phyloP scores from a whole-genome alignment of 768 basidiomycete genomes.

The Porphyrellus cyaneotinctus region DNA sequence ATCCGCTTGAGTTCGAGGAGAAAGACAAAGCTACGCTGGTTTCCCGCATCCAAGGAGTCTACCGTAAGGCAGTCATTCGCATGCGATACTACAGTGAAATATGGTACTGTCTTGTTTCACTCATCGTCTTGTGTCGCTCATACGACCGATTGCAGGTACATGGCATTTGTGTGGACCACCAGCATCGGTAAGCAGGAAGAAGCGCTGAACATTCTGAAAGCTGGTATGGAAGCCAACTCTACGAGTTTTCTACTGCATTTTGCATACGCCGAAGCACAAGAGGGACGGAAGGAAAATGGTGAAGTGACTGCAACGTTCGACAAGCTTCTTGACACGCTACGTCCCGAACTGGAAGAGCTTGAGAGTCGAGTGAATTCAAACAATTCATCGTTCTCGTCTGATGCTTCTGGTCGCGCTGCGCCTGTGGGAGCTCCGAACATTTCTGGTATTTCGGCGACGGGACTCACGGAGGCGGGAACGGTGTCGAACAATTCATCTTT shows the following conservation, averaged over 20 bases:
- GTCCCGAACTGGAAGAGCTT: constrained; percentile 56
- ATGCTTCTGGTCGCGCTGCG: constrained; percentile 27
- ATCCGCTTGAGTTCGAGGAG: constrained; percentile 89
- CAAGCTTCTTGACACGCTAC: constrained; percentile 64
- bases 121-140: constrained; percentile 8
- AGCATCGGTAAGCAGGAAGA: constrained; percentile 77
- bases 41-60: constrained; percentile 72
- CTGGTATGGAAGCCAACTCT: constrained; percentile 86
- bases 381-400: constrained; percentile 38
- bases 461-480: constrained; percentile 29
- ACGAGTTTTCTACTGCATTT: constrained; percentile 88
- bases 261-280: constrained; percentile 74
- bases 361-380: constrained; percentile 43
- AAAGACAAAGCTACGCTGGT: constrained; percentile 66
- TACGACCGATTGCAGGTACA: constrained; percentile 57
- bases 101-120: constrained; percentile 51
- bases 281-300: constrained; percentile 56
- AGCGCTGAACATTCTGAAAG: constrained; percentile 71
- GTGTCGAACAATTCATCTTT: constrained; percentile 45
- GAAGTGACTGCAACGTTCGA: constrained; percentile 73
- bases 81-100: constrained; percentile 96
- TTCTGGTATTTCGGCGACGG: constrained; percentile 5
- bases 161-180: constrained; percentile 83
- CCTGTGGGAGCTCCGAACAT: constrained; percentile 23
- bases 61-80: constrained; percentile 83